Base-by-base conservation (phyloP, 2,329 filamentous ascomycete species). In the Paraphaeosphaeria sporulosa region DNA sequence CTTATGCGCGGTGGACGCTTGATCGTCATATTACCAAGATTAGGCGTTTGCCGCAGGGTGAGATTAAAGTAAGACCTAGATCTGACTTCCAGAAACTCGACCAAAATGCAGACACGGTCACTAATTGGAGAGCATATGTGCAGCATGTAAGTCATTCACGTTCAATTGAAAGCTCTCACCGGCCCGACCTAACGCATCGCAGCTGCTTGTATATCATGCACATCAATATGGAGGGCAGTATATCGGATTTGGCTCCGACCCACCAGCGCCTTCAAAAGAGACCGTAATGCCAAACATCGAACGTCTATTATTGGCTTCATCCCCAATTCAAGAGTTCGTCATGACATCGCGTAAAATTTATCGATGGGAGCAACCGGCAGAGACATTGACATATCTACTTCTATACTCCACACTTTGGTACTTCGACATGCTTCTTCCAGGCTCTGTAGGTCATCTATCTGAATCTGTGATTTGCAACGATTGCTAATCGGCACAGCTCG, bases 201-300 rank as follows among this genome's bases (percentile, higher is more conserved):
- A 79, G 73, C 67, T 76, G 55, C 43, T 76, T 7, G 46, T 70
- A 13, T 71, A 70, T 42, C 62, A 64, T 25, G 72, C 72, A 2
- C 68, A 76, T 27, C 61, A 61, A 21, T 80, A 79, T 44, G 73
- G 76, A 21, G 75, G 74, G 3, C 73, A 77, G 58, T 79, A 80
- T 44, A 72, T 79, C 10, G 76, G 76, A 60, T 71, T 72, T 42
- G 64, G 68, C 57, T 67, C 72, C 43, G 42, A 72, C 43, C 68
- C 68, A 51, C 74, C 75, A 5, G 46, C 58, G 1, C 74, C 75
- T 0, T 71, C 67, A 2, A 76, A 76, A 48, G 68, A 76, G 13
- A 71, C 70, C 4, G 69, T 77, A 25, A 68, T 75, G 67, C 74
- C 75, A 0, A 75, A 71, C 49, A 52, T 79, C 38, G 76, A 80